phyloP scores from a whole-genome alignment of 2,329 filamentous ascomycete species.

The Claviceps maximensis region DNA sequence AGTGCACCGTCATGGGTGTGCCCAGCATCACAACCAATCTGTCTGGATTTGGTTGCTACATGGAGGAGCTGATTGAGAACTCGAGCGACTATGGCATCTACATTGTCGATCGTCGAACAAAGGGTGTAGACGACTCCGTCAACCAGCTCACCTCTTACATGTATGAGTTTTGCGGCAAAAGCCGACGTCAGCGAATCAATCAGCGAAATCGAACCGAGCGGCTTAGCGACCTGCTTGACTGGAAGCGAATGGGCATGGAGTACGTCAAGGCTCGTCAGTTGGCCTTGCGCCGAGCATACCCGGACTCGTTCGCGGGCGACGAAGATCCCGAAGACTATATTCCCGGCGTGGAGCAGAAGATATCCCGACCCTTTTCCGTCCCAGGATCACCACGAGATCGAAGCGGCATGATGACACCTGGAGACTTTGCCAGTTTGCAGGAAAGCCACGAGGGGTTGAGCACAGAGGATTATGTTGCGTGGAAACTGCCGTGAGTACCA shows the following conservation, averaged over 20 bases:
- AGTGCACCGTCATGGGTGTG: constrained; percentile 98
- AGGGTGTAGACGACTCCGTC: constrained; percentile 93
- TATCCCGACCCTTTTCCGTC: constrained; percentile 84
- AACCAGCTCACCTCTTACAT: constrained; percentile 81
- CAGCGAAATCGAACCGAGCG: constrained; percentile 94
- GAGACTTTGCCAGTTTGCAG: constrained; percentile 92
- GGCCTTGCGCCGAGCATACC: constrained; percentile 83
- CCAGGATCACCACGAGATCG: constrained; percentile 85
- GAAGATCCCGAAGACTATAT: constrained; percentile 84
- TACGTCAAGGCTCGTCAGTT: constrained; percentile 96
- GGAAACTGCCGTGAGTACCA: constrained; percentile 84
- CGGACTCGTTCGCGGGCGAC: constrained; percentile 66
- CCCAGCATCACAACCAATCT: constrained; percentile 97
- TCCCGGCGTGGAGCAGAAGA: constrained; percentile 85
- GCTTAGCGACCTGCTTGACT: constrained; percentile 87
- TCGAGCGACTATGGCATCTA: constrained; percentile 97
- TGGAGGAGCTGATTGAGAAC: constrained; percentile 98
- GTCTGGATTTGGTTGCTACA: constrained; percentile 96
- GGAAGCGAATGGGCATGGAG: constrained; percentile 99
- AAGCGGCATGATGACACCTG: constrained; percentile 96
- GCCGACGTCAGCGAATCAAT: constrained; percentile 92
- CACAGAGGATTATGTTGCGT: constrained; percentile 96
- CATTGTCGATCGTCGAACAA: constrained; percentile 89
- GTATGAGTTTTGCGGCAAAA: constrained; percentile 90
- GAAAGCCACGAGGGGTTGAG: constrained; percentile 85